phyloP scores from a whole-genome alignment of 2,329 filamentous ascomycete genomes.

The Trichoderma sp. region DNA sequence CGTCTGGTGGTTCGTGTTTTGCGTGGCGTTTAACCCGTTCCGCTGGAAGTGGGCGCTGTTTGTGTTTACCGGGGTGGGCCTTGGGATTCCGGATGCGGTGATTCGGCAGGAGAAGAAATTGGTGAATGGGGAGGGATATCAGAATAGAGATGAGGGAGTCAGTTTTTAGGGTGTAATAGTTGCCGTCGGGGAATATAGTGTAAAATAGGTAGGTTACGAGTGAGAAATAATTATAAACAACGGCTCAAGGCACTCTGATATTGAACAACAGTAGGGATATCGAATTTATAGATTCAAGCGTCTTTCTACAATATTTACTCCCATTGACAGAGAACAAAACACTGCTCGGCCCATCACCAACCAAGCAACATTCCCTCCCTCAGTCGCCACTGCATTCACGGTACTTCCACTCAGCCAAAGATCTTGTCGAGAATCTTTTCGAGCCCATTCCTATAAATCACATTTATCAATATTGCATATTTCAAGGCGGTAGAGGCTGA shows the following conservation, averaged over 20 bases:
- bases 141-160: neutral
- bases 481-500: too few species aligned
- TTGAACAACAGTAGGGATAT: neutral
- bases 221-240: neutral
- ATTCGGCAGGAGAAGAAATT: conserved; percentile 64
- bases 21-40: conserved; percentile 76
- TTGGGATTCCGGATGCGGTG: conserved; percentile 61
- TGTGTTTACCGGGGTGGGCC: conserved; percentile 73
- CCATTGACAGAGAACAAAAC: neutral
- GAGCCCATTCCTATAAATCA: conserved; percentile 19
- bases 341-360: neutral
- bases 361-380: neutral
- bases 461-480: neutral
- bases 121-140: conserved; percentile 48
- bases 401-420: conserved; percentile 16
- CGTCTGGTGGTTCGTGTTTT: conserved; percentile 81
- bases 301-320: neutral
- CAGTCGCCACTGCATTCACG: neutral
- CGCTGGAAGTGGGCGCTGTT: conserved; percentile 88
- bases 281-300: conserved; percentile 7
- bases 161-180: conserved; percentile 2
- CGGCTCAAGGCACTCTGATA: neutral
- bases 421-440: conserved; percentile 25
- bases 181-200: too few species aligned
- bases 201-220: too few species aligned